Evolutionary conservation across 345 rosid species (phyloP).

Genomic region (Adansonia digitata): DNA sequence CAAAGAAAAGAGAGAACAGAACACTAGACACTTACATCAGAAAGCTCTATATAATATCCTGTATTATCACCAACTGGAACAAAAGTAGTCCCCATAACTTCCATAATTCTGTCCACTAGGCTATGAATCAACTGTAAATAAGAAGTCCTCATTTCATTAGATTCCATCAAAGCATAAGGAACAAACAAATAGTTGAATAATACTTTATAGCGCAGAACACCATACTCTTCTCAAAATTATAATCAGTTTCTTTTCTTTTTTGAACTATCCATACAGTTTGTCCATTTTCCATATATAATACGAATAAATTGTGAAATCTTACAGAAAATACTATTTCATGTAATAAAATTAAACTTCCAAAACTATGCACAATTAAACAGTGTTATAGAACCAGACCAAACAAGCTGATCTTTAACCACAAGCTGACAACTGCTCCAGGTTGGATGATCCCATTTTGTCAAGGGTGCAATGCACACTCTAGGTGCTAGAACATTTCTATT

Average conservation of each 20-base stretch:
- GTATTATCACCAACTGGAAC: slow-evolving; percentile 42
- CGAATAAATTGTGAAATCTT: neutral
- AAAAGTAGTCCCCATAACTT: slow-evolving; percentile 69
- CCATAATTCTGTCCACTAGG: slow-evolving; percentile 85
- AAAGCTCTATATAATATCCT: slow-evolving; percentile 57
- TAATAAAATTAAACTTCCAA: neutral
- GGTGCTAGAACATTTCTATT: too few relatives aligned
- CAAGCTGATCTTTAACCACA: neutral
- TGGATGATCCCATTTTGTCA: too few relatives aligned
- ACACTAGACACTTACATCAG: slow-evolving; percentile 49
- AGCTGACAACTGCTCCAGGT: neutral
- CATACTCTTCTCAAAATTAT: neutral
- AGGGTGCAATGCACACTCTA: too few relatives aligned
- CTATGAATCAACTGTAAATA: slow-evolving; percentile 76
- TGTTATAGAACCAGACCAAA: neutral
- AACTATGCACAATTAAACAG: neutral
- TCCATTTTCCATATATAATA: neutral
- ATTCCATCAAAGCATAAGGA: neutral
- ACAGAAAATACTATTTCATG: neutral
- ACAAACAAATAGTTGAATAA: neutral
- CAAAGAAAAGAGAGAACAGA: slow-evolving; percentile 2
- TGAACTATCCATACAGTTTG: neutral
- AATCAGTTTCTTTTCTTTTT: neutral
- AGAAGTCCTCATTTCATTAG: neutral
- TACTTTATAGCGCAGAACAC: neutral